These are phyloP conservation scores for Scleroderma citrinum DNA, from an alignment of 768 basidiomycete species.

Conservation along the genomic window DNA sequence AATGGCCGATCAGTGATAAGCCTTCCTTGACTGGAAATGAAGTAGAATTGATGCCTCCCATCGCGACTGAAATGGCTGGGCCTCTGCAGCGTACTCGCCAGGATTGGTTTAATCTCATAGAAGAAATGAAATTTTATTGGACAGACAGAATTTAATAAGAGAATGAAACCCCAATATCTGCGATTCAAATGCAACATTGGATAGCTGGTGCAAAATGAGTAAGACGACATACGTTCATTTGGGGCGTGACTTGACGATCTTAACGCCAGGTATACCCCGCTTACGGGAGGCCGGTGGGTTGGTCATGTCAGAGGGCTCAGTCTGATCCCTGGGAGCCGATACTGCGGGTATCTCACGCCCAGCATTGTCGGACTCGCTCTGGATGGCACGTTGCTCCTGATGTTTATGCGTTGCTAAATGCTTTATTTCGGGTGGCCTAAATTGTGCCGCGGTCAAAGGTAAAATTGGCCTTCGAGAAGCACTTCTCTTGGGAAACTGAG, in stretches of 20 bases:
- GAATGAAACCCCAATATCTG: background rate
- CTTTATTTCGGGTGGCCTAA: background rate
- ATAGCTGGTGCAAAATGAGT: background rate
- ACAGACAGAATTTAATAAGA: background rate
- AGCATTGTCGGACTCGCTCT: background rate
- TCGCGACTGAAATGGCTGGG: no score
- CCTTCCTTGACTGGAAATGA: no score
- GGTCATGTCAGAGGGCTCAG: slow-evolving; percentile 11
- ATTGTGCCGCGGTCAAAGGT: background rate
- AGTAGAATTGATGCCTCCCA: no score
- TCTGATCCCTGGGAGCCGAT: slow-evolving; percentile 2
- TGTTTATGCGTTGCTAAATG: background rate
- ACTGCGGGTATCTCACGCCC: background rate
- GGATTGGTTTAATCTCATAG: no score
- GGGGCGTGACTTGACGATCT: slow-evolving; percentile 22
- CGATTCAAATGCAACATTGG: slow-evolving; percentile 1
- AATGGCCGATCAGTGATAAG: background rate
- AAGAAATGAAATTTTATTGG: no score
- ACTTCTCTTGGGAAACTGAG: background rate
- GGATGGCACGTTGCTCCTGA: background rate
- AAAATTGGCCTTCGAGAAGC: background rate
- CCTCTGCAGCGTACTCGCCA: background rate
- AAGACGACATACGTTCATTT: slow-evolving; percentile 7
- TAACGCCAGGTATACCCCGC: slow-evolving; percentile 28
- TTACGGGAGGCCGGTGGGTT: slow-evolving; percentile 12